Evolutionary conservation across 805 yeast genomes (phyloP).

Genomic region (Citeromyces matritensis): DNA sequence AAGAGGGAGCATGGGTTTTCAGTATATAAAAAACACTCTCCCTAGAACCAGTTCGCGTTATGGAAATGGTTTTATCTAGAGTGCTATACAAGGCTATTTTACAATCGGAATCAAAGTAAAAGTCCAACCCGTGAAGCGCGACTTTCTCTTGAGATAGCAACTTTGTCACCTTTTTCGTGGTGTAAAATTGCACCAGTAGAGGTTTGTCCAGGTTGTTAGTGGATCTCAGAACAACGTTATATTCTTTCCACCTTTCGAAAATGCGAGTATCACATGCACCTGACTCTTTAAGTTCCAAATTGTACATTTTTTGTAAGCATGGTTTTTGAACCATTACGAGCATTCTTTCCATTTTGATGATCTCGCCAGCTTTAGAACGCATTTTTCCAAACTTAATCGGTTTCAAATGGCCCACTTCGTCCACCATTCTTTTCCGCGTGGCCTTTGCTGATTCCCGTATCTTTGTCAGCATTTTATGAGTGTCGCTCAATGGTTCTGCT

Average conservation of each 20-base stretch:
- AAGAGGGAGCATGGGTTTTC: constrained; percentile 31
- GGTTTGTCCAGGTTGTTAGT: constrained; percentile 38
- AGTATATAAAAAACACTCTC: constrained; percentile 26
- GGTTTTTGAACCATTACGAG: constrained; percentile 42
- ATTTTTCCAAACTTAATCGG: constrained; percentile 10
- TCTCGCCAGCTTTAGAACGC: constrained; percentile 35
- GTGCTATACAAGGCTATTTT: constrained; percentile 42
- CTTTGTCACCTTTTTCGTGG: constrained; percentile 20
- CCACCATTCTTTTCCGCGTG: constrained; percentile 7
- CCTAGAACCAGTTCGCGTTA: constrained; percentile 15
- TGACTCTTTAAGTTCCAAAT: constrained; percentile 12
- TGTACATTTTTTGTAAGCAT: constrained; percentile 1
- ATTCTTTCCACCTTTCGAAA: constrained; percentile 69
- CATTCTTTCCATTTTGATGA: constrained; percentile 53
- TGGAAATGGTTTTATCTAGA: constrained; percentile 55
- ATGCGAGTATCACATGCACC: constrained; percentile 40
- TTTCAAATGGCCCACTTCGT: constrained; percentile 7
- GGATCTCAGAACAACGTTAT: constrained; percentile 54
- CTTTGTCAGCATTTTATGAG: constrained; percentile 7
- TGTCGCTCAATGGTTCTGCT: constrained; percentile 3
- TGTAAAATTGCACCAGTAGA: constrained; percentile 47
- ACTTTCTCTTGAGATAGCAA: background rate
- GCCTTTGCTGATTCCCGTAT: constrained; percentile 10
- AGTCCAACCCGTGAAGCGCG: too few species aligned
- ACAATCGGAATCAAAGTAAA: constrained; percentile 4